These are phyloP conservation scores for Tetracladium setigerum DNA, from an alignment of 495 filamentous ascomycete species.

Conservation along the genomic window DNA sequence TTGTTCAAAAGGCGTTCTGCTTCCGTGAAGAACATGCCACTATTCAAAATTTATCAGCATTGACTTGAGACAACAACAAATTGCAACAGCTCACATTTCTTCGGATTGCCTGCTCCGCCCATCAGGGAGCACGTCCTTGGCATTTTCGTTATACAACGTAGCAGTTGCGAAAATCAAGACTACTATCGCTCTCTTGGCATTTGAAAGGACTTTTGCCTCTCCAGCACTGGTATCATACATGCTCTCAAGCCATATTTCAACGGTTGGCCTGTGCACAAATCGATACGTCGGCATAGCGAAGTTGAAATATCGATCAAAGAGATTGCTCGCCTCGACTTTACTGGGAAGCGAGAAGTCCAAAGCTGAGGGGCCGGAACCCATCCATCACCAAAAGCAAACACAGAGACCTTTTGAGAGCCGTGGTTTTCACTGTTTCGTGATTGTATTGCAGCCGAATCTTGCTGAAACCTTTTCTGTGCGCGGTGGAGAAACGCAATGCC, in stretches of 20 bases:
- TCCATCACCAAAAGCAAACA: constrained; percentile 24
- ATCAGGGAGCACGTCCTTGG: too few relatives aligned
- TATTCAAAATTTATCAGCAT: too few relatives aligned
- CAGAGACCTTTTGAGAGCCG: constrained; percentile 6
- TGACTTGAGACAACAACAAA: too few relatives aligned
- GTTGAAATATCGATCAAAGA: constrained; percentile 28
- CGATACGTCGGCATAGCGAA: constrained; percentile 30
- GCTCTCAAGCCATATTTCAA: constrained; percentile 23
- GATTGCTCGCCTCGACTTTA: constrained; percentile 15
- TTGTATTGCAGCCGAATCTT: not conserved
- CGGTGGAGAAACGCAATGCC: constrained; percentile 5
- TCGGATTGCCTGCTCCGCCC: too few relatives aligned
- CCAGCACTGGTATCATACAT: not conserved
- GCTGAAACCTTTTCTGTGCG: constrained; percentile 1
- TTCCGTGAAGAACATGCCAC: constrained; percentile 24
- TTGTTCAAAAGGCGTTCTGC: constrained; percentile 25
- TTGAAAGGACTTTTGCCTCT: too few relatives aligned
- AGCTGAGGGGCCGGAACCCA: constrained; percentile 16
- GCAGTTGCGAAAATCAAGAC: constrained; percentile 27
- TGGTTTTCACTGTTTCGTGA: not conserved
- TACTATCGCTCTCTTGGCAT: too few relatives aligned
- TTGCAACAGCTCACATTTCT: too few relatives aligned
- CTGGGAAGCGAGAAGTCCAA: constrained; percentile 18
- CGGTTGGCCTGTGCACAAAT: constrained; percentile 29
- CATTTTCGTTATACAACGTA: too few relatives aligned